Evolutionary conservation across 345 rosid species (phyloP), one percentile per base, ranked within the genome.

Genomic region (Excoecaria cochinchinensis): DNA sequence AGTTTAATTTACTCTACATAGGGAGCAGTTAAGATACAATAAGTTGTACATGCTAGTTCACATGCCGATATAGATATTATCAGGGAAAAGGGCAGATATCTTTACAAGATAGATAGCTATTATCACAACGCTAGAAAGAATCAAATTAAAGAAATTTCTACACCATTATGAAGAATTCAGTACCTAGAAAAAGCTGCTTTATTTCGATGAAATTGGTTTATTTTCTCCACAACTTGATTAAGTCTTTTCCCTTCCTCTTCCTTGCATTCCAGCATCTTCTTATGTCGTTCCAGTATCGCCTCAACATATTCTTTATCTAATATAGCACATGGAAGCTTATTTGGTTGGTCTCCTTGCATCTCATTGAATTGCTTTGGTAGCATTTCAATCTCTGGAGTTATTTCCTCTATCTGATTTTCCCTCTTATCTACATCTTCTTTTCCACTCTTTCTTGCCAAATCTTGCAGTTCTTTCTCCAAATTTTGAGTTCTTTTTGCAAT

Each of bases 201-300:
- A 22, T 44, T 25, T 50, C 31, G 38, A 73, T 48, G 44, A 42
- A 79, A 44, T 25, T 50, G 78, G 57, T 55, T 61, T 60, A 79
- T 74, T 25, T 68, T 68, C 74, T 79, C 77, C 50, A 79, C 13
- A 25, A 79, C 74, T 63, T 36, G 65, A 39, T 46, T 44, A 3
- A 79, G 55, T 79, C 82, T 68, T 69, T 13, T 42, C 15, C 64
- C 73, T 69, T 79, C 82, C 46, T 79, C 82, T 61, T 74, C 78
- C 74, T 79, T 79, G 47, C 67, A 67, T 19, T 68, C 70, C n/a
- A 79, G 70, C 71, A 79, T 51, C 78, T 69, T 60, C 65, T 74
- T 69, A 69, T 74, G 74, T 6, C 52, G 50, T 22, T 52, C 70
- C 63, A 73, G 74, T 61, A 79, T 63, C 31, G 44, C 56, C 59